These are phyloP conservation scores for Cutaneotrichosporon mucoides DNA, from an alignment of 1,284 basidiomycete species.

Conservation along the genomic window DNA sequence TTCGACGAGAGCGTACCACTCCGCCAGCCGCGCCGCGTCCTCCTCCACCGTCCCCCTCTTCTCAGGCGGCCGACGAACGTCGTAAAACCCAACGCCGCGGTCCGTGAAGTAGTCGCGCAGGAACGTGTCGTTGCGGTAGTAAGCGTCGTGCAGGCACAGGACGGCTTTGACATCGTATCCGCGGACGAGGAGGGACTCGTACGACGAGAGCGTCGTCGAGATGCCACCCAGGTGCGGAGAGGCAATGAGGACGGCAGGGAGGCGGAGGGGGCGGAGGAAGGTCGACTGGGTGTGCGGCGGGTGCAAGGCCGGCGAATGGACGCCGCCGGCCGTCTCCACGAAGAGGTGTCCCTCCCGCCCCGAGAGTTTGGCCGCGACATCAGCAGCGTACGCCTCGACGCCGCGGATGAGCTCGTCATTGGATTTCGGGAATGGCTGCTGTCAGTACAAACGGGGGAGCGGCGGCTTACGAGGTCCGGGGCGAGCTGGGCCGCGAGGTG, in stretches of 20 bases:
- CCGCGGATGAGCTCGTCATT: slow-evolving; percentile 66
- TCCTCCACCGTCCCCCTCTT: slow-evolving; percentile 56
- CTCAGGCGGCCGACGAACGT: slow-evolving; percentile 40
- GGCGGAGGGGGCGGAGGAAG: slow-evolving; percentile 73
- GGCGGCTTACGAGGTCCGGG: slow-evolving; percentile 45
- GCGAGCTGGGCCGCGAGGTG: slow-evolving; percentile 77
- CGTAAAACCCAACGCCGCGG: slow-evolving; percentile 48
- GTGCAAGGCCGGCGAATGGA: slow-evolving; percentile 80
- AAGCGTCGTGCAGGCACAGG: slow-evolving; percentile 79
- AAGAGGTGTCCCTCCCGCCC: slow-evolving; percentile 61
- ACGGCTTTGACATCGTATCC: slow-evolving; percentile 86
- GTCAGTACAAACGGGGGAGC: slow-evolving; percentile 8
- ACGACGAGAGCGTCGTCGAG: slow-evolving; percentile 87
- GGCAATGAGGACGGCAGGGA: slow-evolving; percentile 83
- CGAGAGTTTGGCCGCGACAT: slow-evolving; percentile 50
- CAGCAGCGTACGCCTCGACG: slow-evolving; percentile 61
- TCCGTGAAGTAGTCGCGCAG: slow-evolving; percentile 73
- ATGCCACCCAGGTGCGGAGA: slow-evolving; percentile 90
- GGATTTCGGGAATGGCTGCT: slow-evolving; percentile 39
- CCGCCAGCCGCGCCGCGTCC: slow-evolving; percentile 59
- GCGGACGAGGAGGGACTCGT: slow-evolving; percentile 82
- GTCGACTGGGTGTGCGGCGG: slow-evolving; percentile 83
- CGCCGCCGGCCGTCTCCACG: slow-evolving; percentile 92
- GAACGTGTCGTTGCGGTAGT: slow-evolving; percentile 84
- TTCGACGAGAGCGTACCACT: slow-evolving; percentile 61